Evolutionary conservation across 2,329 filamentous ascomycete genomes (phyloP), one percentile per base, ranked within the genome.

Genomic region (Phoma herbarum): DNA sequence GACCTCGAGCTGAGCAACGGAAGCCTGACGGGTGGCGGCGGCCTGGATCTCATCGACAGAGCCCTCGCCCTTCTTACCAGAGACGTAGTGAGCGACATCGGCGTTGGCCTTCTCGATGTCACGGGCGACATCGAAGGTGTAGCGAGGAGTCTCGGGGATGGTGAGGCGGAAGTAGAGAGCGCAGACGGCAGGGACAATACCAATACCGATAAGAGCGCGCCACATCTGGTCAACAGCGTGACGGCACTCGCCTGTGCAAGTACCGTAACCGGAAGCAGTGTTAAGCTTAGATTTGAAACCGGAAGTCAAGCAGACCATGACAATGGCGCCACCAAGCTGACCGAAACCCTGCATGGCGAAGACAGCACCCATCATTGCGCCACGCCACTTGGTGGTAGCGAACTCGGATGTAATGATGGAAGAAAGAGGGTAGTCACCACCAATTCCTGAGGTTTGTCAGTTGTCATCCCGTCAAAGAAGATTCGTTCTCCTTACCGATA

Each of bases 361-460:
- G 9, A 80, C 76, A n/a, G 77, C 75, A 23, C 71, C 71, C 71
- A 80, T 75, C 77, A 80, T 79, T 11, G 76, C 74, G 35, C 74
- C 78, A 31, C 78, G 67, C 65, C 74, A 77, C 41, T 78, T 75
- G 28, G 76, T 78, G 1, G 78, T 77, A 14, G 78, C 75, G 61
- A 78, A 80, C 59, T 79, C 77, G 8, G 77, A 93, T 7, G 91
- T 95, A 71, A 95, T 96, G 69, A 95, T 90, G 25, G 88, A 90
- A 39, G 89, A 92, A 5, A 96, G 82, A 2, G 92, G 92, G 73
- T 94, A 95, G 72, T 95, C 91, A 61, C 91, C 91, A 64, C 91
- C 75, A 28, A 77, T 77, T 43, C 75, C 74, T 75, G 26, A 1
- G n/a, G 42, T 7, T 2, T 9, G 31, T 69, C 57, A 69, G 62